phyloP scores from a whole-genome alignment of 768 basidiomycete species.

The Tricholoma sp. region DNA sequence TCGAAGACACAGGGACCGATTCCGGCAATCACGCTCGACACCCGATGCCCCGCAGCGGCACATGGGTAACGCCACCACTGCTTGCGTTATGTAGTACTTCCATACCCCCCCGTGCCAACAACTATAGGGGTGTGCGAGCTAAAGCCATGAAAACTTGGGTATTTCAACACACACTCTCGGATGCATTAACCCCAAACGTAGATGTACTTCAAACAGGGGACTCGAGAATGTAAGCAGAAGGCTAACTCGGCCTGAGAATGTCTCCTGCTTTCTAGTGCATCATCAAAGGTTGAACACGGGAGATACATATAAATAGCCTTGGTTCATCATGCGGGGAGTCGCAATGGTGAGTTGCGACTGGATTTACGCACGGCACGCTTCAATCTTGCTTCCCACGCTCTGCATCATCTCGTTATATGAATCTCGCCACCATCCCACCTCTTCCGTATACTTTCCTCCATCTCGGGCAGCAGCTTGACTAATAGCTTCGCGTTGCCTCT shows the following conservation, averaged over 20 bases:
- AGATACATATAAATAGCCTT: background rate
- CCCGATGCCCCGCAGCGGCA: no score
- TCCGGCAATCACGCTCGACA: no score
- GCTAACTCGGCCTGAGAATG: background rate
- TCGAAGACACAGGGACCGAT: no score
- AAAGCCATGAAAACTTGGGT: no score
- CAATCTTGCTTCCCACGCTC: background rate
- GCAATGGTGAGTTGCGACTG: background rate
- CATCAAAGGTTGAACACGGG: background rate
- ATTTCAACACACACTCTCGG: no score
- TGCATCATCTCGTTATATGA: conserved; percentile 24
- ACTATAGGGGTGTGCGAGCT: no score
- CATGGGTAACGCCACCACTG: no score
- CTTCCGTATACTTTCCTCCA: conserved; percentile 25
- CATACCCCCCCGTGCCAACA: no score
- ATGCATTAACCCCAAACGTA: background rate
- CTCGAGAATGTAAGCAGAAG: background rate
- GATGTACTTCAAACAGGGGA: background rate
- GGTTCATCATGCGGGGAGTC: background rate
- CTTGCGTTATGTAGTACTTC: no score
- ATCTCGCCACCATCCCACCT: conserved; percentile 29
- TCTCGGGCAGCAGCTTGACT: conserved; percentile 11
- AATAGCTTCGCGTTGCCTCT: conserved; percentile 20
- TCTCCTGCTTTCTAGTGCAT: background rate
- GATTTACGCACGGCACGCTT: background rate